Evolutionary conservation across 768 basidiomycete species (phyloP), one percentile per base, ranked within the genome.

Genomic region (Lactarius akahatsu): DNA sequence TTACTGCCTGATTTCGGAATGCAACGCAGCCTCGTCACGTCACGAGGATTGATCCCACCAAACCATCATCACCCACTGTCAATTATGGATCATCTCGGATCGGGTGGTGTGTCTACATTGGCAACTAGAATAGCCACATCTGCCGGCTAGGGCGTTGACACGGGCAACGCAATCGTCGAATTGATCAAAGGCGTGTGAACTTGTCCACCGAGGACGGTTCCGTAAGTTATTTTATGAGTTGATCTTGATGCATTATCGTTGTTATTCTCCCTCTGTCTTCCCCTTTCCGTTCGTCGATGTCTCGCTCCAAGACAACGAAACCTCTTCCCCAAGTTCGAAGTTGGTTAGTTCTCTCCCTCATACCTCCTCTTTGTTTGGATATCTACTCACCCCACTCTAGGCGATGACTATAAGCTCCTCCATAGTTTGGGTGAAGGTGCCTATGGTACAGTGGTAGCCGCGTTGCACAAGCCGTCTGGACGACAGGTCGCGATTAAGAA

Each of bases 401-500:
- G 88, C 68, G 83, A 88, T 61, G 85, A 90, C 74, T 92, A 92
- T 76, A 84, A 87, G 72, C 77, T 92, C 67, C 79, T 91, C 73
- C 84, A 90, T 73, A 80, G 84, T 63, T 86, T 94, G 64, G 91
- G 90, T 56, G 91, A 92, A 78, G 91, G 94, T 62, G 92, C 93
- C 57, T 94, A 95, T 74, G 95, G 94, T 36, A 92, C 90, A 26
- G 94, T 97, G 59, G 91, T 85, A 63, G 91, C 94, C 63, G 96
- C 95, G 40, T 79, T 90, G 43, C 94, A 97, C 78, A 85, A 86
- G 71, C 90, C 91, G 6, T 86, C 88, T 9, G 86, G 88, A 38
- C 86, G 87, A 66, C 86, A 92, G 75, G 94, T 98, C 18, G 96
- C 95, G 52, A 96, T 96, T 79, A 98, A 96, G 84, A 94, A 93